Conservation (phyloP, 2,329 filamentous ascomycete species). For the Ophiostoma populinum region DNA sequence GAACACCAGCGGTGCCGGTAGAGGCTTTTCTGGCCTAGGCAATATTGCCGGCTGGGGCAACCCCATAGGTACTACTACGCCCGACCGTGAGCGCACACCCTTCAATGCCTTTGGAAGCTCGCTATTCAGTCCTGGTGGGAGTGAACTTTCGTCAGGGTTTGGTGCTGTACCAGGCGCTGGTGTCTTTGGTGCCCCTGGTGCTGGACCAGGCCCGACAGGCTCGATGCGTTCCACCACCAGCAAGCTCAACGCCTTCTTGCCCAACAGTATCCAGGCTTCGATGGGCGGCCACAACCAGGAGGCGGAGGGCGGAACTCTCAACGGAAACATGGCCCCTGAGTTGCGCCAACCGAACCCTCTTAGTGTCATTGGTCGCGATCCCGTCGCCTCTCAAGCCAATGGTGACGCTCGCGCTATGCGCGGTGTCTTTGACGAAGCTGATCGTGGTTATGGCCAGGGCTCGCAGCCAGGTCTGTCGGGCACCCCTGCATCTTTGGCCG, state of each 20-base stretch:
- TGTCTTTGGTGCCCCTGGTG: slow-evolving; percentile 19
- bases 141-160: slow-evolving; percentile 59
- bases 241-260: slow-evolving; percentile 78
- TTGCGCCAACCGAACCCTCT: slow-evolving; percentile 44
- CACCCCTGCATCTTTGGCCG: slow-evolving; percentile 6
- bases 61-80: slow-evolving; percentile 42
- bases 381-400: slow-evolving; percentile 34
- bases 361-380: slow-evolving; percentile 47
- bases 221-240: slow-evolving; percentile 53
- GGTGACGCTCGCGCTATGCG: slow-evolving; percentile 36
- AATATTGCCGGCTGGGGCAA: slow-evolving; percentile 46
- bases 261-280: slow-evolving; percentile 75
- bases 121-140: slow-evolving; percentile 52
- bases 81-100: slow-evolving; percentile 44
- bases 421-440: slow-evolving; percentile 11
- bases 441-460: slow-evolving; percentile 4
- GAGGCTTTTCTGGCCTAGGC: slow-evolving; percentile 48
- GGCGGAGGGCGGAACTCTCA: slow-evolving; percentile 43
- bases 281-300: slow-evolving; percentile 39
- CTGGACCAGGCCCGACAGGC: slow-evolving; percentile 34
- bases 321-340: slow-evolving; percentile 40
- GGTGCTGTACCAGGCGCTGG: slow-evolving; percentile 27
- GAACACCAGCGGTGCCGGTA: slow-evolving; percentile 72
- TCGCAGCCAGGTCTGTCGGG: slow-evolving; percentile 15
- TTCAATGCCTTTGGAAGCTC: slow-evolving; percentile 59